Evolutionary conservation across 169 alveolate genomes (phyloP).

Genomic region (Perkinsus olseni): DNA sequence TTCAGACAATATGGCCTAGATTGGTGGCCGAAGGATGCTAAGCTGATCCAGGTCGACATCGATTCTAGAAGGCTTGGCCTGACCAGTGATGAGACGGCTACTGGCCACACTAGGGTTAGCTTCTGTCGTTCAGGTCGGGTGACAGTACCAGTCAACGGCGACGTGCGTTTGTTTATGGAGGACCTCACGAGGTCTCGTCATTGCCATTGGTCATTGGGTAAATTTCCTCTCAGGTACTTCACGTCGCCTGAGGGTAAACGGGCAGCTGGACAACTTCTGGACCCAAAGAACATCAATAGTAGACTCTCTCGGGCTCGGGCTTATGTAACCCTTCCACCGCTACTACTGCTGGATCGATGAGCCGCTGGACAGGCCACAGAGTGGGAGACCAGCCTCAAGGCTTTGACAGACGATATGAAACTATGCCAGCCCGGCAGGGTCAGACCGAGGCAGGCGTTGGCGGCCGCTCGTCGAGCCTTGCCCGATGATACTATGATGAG

Average conservation of each 20-base stretch:
- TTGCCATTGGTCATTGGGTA: background rate
- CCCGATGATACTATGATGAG: background rate
- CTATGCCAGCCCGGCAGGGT: background rate
- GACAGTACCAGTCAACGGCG: background rate
- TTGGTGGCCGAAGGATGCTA: background rate
- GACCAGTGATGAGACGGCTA: background rate
- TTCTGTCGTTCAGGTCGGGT: background rate
- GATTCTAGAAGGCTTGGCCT: background rate
- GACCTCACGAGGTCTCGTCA: background rate
- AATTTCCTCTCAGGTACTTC: background rate
- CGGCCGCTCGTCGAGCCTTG: background rate
- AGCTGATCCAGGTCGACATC: background rate
- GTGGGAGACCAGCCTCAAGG: background rate
- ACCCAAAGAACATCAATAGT: background rate
- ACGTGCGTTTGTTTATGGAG: background rate
- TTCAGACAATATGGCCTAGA: background rate
- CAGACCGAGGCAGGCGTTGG: background rate
- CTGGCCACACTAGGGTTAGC: background rate
- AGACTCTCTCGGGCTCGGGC: background rate
- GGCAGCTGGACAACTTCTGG: background rate
- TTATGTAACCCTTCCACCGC: background rate
- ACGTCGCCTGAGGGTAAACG: background rate
- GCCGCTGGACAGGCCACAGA: background rate
- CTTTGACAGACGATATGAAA: background rate
- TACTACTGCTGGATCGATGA: background rate